Percentiles rank a stretch among this genome's conserved stretches.
These are phyloP conservation scores for Diplosphaera chodatii DNA, from an alignment of 139 green algal species.

Conservation along the genomic window DNA sequence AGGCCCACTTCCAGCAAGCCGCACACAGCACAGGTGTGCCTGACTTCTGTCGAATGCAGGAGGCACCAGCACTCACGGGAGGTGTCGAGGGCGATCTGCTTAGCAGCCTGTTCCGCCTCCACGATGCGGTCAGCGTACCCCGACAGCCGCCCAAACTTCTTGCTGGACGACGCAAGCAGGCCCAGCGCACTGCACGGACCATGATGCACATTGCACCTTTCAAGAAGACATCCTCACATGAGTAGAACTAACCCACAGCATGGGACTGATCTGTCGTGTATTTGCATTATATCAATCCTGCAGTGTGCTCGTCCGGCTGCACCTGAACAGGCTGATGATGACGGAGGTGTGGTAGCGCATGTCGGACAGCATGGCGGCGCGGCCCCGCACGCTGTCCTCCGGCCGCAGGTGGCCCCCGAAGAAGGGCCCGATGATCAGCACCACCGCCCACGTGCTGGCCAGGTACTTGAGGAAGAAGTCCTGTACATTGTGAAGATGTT, in stretches of 20 bases:
- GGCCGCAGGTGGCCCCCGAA: constrained; percentile 57
- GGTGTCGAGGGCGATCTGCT: constrained; percentile 9
- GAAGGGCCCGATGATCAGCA: constrained; percentile 79
- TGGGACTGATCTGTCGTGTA: no score
- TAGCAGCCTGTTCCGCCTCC: constrained; percentile 36
- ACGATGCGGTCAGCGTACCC: constrained; percentile 53
- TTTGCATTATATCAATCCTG: no score
- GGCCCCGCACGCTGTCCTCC: constrained; percentile 26
- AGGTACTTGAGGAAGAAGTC: constrained; percentile 80
- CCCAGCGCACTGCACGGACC: no score
- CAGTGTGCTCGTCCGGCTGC: no score
- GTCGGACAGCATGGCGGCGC: constrained; percentile 65
- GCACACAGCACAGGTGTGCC: no score
- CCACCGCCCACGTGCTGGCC: constrained; percentile 63
- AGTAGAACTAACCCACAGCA: no score
- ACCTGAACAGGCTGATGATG: constrained; percentile 61
- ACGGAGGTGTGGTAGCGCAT: constrained; percentile 81
- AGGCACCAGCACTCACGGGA: not conserved
- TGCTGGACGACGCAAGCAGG: constrained; percentile 41
- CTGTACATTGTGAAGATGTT: no score
- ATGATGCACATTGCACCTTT: no score
- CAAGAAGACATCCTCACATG: no score
- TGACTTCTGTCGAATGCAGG: no score
- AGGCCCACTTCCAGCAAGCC: no score
- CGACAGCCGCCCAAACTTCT: constrained; percentile 51